A percentile compares a stretch with the other conserved stretches of the same genome.
Conservation (phyloP, 148 eudicot genomes). For the Nepenthes gracilis region DNA sequence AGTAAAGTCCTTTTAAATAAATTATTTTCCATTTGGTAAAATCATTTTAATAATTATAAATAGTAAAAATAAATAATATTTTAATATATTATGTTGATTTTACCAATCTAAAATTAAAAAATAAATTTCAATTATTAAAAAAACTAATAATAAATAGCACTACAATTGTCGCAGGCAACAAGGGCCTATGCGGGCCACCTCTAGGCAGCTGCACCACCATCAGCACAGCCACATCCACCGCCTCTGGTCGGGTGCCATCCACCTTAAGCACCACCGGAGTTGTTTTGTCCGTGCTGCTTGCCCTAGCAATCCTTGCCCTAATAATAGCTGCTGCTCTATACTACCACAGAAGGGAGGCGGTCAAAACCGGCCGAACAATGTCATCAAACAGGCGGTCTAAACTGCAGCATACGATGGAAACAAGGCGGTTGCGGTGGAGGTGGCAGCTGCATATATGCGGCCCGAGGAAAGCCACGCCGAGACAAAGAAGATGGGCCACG, state of each 20-base stretch:
- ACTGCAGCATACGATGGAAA: not conserved
- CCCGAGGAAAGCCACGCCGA: not conserved
- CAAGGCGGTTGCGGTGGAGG: not conserved
- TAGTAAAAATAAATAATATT: too few species aligned
- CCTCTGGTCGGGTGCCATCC: not conserved
- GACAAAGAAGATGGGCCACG: constrained; percentile 1
- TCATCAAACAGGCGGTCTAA: not conserved
- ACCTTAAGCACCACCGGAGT: not conserved
- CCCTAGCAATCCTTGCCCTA: not conserved
- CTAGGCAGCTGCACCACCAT: constrained; percentile 22
- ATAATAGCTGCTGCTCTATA: not conserved
- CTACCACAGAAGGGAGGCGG: not conserved
- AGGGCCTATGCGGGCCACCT: constrained; percentile 67
- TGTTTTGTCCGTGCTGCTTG: not conserved
- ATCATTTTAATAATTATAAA: too few species aligned
- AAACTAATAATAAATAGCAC: not conserved
- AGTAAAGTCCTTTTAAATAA: too few species aligned
- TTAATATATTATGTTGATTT: too few species aligned
- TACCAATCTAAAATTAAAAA: too few species aligned
- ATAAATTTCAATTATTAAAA: not conserved
- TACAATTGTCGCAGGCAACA: constrained; percentile 42
- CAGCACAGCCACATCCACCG: not conserved
- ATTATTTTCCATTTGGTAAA: too few species aligned
- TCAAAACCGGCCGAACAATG: not conserved
- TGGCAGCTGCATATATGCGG: not conserved